phyloP scores from a whole-genome alignment of 2,329 filamentous ascomycete genomes.

The Aspergillus luchuensis region DNA sequence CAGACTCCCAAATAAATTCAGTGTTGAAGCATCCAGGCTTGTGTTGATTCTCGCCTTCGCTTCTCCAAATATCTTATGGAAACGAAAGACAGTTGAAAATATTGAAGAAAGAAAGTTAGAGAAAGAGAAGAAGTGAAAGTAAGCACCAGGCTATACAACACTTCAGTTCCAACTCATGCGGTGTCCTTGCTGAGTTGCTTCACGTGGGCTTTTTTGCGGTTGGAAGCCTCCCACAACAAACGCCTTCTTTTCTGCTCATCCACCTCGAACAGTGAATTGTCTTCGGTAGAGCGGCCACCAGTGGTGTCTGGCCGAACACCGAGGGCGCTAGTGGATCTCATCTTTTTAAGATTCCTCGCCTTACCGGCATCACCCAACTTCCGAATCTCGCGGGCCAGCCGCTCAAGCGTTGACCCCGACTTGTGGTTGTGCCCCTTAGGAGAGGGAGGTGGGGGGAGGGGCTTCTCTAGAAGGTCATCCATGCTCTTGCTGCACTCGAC shows the following conservation, averaged over 20 bases:
- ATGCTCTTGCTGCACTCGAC: slow-evolving; percentile 39
- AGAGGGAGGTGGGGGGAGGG: slow-evolving; percentile 41
- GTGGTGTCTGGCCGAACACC: slow-evolving; percentile 43
- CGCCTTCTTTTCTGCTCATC: slow-evolving; percentile 53
- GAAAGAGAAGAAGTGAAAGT: slow-evolving; percentile 5
- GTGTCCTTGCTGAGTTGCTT: slow-evolving; percentile 25
- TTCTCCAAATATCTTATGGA: background rate
- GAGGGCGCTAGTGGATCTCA: slow-evolving; percentile 58
- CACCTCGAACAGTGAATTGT: slow-evolving; percentile 49
- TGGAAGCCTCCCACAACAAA: slow-evolving; percentile 51
- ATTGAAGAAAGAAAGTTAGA: background rate
- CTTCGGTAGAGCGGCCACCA: slow-evolving; percentile 34
- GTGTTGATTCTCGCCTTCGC: slow-evolving; percentile 11
- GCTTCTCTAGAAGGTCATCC: slow-evolving; percentile 42
- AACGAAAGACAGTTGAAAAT: background rate
- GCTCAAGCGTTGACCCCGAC: slow-evolving; percentile 57
- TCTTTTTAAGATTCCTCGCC: slow-evolving; percentile 40
- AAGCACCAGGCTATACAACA: background rate
- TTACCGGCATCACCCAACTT: slow-evolving; percentile 40
- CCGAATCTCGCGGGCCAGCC: slow-evolving; percentile 60
- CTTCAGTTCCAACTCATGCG: slow-evolving; percentile 13
- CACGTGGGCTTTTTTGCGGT: slow-evolving; percentile 36
- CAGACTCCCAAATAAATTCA: slow-evolving; percentile 8
- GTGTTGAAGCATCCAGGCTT: slow-evolving; percentile 10
- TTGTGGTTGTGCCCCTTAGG: slow-evolving; percentile 28